Base-by-base conservation (phyloP, 352 stramenopile genomes). In the Phytophthora uliginosa region DNA sequence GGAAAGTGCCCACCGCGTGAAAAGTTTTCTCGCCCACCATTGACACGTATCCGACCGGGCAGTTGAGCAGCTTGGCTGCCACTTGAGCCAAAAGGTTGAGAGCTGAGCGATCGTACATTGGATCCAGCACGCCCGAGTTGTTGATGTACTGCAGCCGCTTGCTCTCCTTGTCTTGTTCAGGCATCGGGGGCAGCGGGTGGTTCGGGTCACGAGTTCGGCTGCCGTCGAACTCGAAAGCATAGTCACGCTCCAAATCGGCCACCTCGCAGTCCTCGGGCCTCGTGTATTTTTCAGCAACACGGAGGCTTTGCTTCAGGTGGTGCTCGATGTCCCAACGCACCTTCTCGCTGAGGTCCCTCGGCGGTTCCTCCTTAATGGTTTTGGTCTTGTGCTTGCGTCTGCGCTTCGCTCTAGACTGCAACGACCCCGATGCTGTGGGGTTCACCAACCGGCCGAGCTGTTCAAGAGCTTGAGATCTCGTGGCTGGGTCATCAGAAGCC, bases 21-120 rank as follows among this genome's bases (percentile, higher is more conserved):
- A 87, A 84, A 42, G 75, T 73, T 13, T 69, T 62, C 55, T 84
- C 67, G 65, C 82, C 81, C 20, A 90, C 63, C 54, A 90, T 76
- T 18, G 83, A 86, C 34, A 90, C 74, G 56, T 85, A 89, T 12
- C 83, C 83, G 26, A 90, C 71, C 0, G 81, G 76, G 42, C 81
- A 89, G 54, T 86, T 84, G 50, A 90, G 64, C 40, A 77, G 74
- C 63, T 83, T 77, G 38, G 80, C 82, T 8, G 80, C 80, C 15
- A 88, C 71, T 54, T 86, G 66, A 12, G 82, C 82, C 4, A 90
- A 47, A 59, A 90, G 36, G 53, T 90, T 75, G 6, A 88, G 60
- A 13, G 80, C 82, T 15, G 69, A 36, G 26, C 63, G 82, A 60
- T 90, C 82, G 58, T 85, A 88, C 18, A 65, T 66, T 2, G 65